Base-by-base conservation (phyloP, 495 filamentous ascomycete genomes). In the Thozetella sp. region DNA sequence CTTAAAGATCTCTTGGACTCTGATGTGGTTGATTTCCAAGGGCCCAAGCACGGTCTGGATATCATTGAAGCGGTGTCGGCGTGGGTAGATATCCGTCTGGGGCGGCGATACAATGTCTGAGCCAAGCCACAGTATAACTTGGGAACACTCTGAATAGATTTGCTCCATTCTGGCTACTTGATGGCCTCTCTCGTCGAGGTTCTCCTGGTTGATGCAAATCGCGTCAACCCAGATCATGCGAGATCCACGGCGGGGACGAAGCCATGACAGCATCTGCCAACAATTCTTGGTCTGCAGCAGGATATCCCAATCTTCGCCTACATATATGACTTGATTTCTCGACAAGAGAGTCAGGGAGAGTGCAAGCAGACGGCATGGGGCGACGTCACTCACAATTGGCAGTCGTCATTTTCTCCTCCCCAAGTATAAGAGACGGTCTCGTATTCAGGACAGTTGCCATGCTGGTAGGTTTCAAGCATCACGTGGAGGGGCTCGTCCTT, bases 221-320 rank as follows among this genome's bases (percentile, higher is more conserved):
- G 64, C 64, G 22, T 67, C 64, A 3, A 67, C 48, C 64, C 64
- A 67, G 1, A 66, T 37, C 12, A 55, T 20, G 1, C 63, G 51
- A 17, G 27, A 12, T 1, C 61, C 65, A 30, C 62, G 59, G 25
- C 27, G 27, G 3, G 60, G 63, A 17, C 61, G 56, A 3, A 69
- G 58, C 23, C 54, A 66, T 11, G 37, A 48, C 48, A 74, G 59
- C 69, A 73, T 64, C 2, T 59, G 40, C 60, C 57, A 67, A 57
- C 71, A 72, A 53, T 73, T 73, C 22, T 60, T 61, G 2, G 71
- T 72, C 46, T 68, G 64, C 9, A 70, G 56, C 12, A 70, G 53
- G 1, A 72, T 54, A 26, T 73, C 69, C 59, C 65, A 70, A 46
- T 63, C 62, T 3, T 57, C 43, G 13, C 71, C 71, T 30, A 73